These are phyloP conservation scores for Fusarium duplospermum DNA, from an alignment of 2,329 filamentous ascomycete species.

Conservation along the genomic window DNA sequence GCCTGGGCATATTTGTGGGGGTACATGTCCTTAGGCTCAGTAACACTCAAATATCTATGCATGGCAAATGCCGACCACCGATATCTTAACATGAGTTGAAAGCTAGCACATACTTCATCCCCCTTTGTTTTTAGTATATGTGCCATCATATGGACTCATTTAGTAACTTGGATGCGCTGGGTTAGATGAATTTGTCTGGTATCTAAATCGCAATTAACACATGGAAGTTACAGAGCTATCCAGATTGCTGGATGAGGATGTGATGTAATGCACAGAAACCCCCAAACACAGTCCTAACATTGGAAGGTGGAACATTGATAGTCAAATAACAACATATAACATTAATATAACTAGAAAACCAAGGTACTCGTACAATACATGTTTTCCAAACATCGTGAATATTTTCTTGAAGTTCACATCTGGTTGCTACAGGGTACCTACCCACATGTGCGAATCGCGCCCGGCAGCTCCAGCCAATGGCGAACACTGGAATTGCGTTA, in stretches of 20 bases:
- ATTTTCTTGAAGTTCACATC: not conserved
- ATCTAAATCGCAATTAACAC: too few relatives aligned
- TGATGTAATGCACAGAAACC: not conserved
- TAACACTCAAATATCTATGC: too few relatives aligned
- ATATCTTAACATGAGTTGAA: too few relatives aligned
- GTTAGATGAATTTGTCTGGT: too few relatives aligned
- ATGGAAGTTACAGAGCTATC: too few relatives aligned
- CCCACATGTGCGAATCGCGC: not conserved
- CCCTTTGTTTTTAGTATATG: too few relatives aligned
- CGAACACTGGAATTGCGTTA: slow-evolving; percentile 13
- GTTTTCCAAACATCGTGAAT: not conserved
- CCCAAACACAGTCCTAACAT: not conserved
- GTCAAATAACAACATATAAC: not conserved
- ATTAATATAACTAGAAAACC: not conserved
- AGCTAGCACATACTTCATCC: too few relatives aligned
- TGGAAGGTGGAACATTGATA: not conserved
- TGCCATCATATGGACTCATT: too few relatives aligned
- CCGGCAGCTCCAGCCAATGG: slow-evolving; percentile 25
- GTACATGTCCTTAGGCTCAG: too few relatives aligned
- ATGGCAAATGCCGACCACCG: too few relatives aligned
- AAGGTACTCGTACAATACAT: not conserved
- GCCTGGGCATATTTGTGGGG: too few relatives aligned
- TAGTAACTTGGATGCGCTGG: too few relatives aligned
- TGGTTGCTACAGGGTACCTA: slow-evolving; percentile 28
- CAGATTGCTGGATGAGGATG: not conserved